Percentiles rank a stretch among this genome's conserved stretches.
Conservation (phyloP, 805 yeast genomes). For the Komagataella mondaviorum region DNA sequence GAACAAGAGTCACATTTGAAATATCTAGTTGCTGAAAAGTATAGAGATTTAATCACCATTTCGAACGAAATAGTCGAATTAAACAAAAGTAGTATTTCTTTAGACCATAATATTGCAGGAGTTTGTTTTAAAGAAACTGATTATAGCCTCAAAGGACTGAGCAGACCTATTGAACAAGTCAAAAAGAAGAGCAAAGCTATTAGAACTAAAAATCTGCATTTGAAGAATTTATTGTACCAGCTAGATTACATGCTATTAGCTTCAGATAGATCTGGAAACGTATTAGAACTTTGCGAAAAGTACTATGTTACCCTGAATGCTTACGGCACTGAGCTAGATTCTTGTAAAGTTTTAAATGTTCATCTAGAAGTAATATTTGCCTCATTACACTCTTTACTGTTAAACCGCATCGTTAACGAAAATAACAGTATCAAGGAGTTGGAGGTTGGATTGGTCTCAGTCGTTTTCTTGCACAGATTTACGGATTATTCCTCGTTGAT, state of each 20-base stretch:
- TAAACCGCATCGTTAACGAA: background rate
- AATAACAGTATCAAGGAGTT: background rate
- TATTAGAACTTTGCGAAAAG: background rate
- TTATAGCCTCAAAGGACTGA: background rate
- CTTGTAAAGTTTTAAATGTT: background rate
- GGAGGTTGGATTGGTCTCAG: background rate
- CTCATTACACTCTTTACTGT: background rate
- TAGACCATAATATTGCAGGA: background rate
- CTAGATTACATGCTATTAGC: background rate
- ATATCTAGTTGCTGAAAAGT: background rate
- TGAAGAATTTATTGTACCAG: background rate
- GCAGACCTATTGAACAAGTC: background rate
- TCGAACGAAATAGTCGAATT: background rate
- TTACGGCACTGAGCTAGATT: background rate
- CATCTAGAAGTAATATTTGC: background rate
- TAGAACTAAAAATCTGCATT: background rate
- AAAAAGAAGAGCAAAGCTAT: background rate
- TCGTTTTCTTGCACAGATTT: background rate
- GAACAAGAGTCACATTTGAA: background rate
- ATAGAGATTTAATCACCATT: background rate
- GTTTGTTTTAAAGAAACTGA: background rate
- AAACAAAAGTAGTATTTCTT: background rate
- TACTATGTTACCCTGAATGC: background rate
- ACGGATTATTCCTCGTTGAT: background rate
- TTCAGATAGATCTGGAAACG: background rate